These are phyloP conservation scores for Heliosperma pusillum DNA, from an alignment of 148 eudicot species.

Conservation along the genomic window DNA sequence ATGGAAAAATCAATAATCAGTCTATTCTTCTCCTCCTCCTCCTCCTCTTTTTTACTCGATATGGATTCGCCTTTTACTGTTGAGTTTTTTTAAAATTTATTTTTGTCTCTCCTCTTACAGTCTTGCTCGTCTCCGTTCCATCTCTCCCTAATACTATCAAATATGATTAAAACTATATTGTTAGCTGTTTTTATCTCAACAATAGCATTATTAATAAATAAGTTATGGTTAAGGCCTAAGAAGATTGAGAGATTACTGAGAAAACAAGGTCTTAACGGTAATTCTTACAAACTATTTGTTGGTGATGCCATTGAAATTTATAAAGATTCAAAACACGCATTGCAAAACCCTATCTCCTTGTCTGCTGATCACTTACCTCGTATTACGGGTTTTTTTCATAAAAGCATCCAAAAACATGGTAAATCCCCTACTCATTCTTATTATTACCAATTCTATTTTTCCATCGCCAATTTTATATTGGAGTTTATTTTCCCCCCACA, in stretches of 20 bases:
- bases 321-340: slow-evolving; percentile 14
- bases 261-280: slow-evolving; percentile 35
- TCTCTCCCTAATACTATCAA: too few species aligned
- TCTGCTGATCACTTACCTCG: slow-evolving; percentile 33
- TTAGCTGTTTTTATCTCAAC: not conserved
- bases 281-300: slow-evolving; percentile 28
- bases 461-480: too few species aligned
- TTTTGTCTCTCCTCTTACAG: too few species aligned
- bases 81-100: too few species aligned
- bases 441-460: too few species aligned
- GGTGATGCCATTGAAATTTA: slow-evolving; percentile 31
- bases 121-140: too few species aligned
- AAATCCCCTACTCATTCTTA: not conserved
- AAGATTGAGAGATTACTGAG: slow-evolving; percentile 27
- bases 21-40: too few species aligned
- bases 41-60: too few species aligned
- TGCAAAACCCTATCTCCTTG: slow-evolving; percentile 28
- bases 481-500: too few species aligned
- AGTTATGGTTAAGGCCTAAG: slow-evolving; percentile 30
- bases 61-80: too few species aligned
- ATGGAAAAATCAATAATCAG: too few species aligned
- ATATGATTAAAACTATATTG: too few species aligned
- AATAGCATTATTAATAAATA: not conserved
- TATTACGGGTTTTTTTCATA: slow-evolving; percentile 28
- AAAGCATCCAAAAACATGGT: slow-evolving; percentile 39